These are phyloP conservation scores for Beta lomatogona DNA, from an alignment of 179 eudicot species.

Conservation along the genomic window DNA sequence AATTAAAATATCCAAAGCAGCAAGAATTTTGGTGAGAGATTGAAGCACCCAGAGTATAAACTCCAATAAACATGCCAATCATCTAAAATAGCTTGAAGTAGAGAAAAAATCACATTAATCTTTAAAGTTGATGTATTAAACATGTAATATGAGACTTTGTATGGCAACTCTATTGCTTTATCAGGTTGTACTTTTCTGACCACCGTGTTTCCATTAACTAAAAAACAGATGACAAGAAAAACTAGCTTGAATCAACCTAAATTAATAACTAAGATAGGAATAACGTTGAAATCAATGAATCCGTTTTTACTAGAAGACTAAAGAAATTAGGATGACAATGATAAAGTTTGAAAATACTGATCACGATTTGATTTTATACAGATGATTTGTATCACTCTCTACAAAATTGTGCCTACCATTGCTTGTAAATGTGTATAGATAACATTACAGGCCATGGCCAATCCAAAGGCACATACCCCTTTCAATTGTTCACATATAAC, in stretches of 20 bases:
- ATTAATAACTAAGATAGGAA: not conserved
- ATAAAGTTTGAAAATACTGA: not conserved
- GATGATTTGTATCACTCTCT: too few relatives aligned
- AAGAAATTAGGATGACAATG: not conserved
- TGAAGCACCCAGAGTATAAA: constrained; percentile 4
- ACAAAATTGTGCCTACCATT: not conserved
- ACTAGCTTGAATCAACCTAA: not conserved
- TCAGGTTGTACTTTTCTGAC: not conserved
- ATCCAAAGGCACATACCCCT: constrained; percentile 5
- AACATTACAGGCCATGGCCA: not conserved
- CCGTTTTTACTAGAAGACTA: not conserved
- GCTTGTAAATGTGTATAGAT: not conserved
- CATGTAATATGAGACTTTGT: not conserved
- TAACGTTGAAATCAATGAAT: not conserved
- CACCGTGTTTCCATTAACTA: not conserved
- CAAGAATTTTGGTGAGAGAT: not conserved
- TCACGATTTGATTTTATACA: not conserved
- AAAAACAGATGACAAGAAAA: not conserved
- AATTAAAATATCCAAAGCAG: not conserved
- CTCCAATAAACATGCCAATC: not conserved
- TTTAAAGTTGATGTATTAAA: not conserved
- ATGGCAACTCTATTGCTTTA: not conserved
- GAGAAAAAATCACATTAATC: not conserved
- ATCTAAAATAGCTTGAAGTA: not conserved
- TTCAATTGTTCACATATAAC: not conserved